Evolutionary conservation across 768 basidiomycete genomes (phyloP), one percentile per base, ranked within the genome.

Genomic region (Mrakia blollopis): DNA sequence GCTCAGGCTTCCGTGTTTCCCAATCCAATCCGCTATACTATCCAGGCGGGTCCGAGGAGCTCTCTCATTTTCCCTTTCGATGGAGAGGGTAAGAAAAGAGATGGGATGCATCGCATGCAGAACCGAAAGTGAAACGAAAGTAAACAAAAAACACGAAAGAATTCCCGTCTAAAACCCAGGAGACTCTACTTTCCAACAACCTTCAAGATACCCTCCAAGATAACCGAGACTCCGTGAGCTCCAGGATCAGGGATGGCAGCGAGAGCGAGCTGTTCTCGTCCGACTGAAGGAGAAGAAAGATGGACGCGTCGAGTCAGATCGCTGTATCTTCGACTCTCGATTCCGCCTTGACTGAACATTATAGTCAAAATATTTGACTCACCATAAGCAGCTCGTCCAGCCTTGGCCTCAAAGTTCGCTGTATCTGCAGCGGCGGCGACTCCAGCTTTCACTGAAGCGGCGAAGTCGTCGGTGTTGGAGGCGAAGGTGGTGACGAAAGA

Each of bases 381-480:
- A 57, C 57, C 88, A 84, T 98, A 98, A 3, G 92, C 91, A 80
- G 92, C 93, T 79, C 94, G 85, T 6, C 94, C 94, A 2, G 91
- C 93, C 84, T 91, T 93, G 2, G 94, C 94, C 57, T 89, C 88
- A 0, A 93, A 83, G 74, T 91, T 85, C 80, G 86, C 90, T 7
- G 94, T 97, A 70, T 83, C 85, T 79, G 91, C 90, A 10, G 93
- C 91, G 2, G 91, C 93, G 8, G 86, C 83, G 21, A 83, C 84
- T 0, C 89, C 92, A 0, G 88, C 88, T 72, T 84, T 83, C 57
- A 91, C 89, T 0, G 93, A 91, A 3, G 81, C 83, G 0, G 81
- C 83, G 32, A 89, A 84, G 75, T 87, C 86, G 37, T 74, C 74
- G 30, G 80, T 79, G 0, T 80, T 80, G 54, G 83, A 82, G 35